Evolutionary conservation across 768 basidiomycete species (phyloP), one percentile per base, ranked within the genome.

Genomic region (Obba rivulosa): DNA sequence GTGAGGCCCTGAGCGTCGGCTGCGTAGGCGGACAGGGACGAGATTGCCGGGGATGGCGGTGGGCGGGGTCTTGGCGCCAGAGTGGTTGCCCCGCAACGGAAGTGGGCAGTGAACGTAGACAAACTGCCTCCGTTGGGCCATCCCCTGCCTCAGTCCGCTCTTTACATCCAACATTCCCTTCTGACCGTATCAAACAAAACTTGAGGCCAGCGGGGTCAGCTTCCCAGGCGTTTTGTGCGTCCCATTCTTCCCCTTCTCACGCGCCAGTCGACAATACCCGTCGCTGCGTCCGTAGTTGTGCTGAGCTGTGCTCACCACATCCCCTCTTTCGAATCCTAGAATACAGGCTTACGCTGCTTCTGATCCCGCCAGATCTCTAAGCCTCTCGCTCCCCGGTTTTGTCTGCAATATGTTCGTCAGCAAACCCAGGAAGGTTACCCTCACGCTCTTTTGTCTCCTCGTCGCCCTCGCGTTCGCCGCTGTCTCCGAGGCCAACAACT

Each of bases 381-480:
- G 22, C 45, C 45, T 38, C 45, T 21, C 22, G 46, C 45, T 45
- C 35, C 45, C 48, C 49, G 43, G 42, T 34, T 41, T 37, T 40
- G 39, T 39, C 50, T 36, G 46, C 61, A 61, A 60, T 66, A 87
- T 84, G 83, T 69, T 75, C 59, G 57, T 69, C 55, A 66, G 71
- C 57, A 74, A 66, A 49, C 55, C 66, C 57, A 65, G 64, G 61
- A 71, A 67, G 57, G 60, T 78, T 61, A 68, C 72, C 56, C 69
- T 85, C 70, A 78, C 83, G 58, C 72, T 89, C 76, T 61, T 88
- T 76, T 70, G 80, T 61, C 77, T 66, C 63, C 55, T 81, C 59
- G 71, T 78, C 54, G 65, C 77, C 63, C 64, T 84, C 62, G 68
- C 74, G 49, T 59, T 79, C 58, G 62, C 64, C 45, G 59, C 74